Base-by-base conservation (phyloP, 1,284 basidiomycete species). In the Golubevia sp. region DNA sequence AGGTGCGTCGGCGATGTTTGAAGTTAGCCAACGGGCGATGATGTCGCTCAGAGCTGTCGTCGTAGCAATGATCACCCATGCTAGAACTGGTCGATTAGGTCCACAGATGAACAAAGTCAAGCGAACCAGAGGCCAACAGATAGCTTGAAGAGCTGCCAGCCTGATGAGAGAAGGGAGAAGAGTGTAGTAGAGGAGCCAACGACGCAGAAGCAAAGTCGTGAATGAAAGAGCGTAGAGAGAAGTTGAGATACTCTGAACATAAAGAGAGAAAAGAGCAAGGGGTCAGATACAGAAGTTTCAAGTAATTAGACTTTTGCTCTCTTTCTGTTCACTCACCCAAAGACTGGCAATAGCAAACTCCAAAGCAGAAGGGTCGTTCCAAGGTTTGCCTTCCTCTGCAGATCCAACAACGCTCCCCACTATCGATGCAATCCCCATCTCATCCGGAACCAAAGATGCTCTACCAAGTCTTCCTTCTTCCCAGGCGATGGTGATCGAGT, bases 81-180 rank as follows among this genome's bases (percentile, higher is more conserved):
- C 90, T 2, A 89, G 85, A 13, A 90, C 87, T 0, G 92, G 92
- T 8, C 92, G 87, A 58, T 85, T 84, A 61, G 88, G 86, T 49
- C 90, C 88, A 64, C 92, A 87, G 50, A 92, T 82, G 49, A 85
- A 87, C 21, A 93, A 87, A 1, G 91, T 92, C 38, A 91, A 82
- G 64, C 92, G 91, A 5, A 92, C 93, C 7, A 92, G 90, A 1
- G 92, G 91, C 92, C 92, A 94, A 82, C 92, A 85, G 64, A 93
- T 92, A 6, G 91, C 90, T 84, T 94, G 92, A 1, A 94, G 85
- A 0, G 90, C 91, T 54, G 93, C 87, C 2, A 94, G 88, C 8
- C 92, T 89, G 73, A 94, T 91, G 59, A 94, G 88, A 2, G 92
- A 91, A 1, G 92, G 87, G 25, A 92, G 84, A 0, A 91, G 90